Evolutionary conservation across 2,329 filamentous ascomycete genomes (phyloP).

Genomic region (Paraconiothyrium sp.): DNA sequence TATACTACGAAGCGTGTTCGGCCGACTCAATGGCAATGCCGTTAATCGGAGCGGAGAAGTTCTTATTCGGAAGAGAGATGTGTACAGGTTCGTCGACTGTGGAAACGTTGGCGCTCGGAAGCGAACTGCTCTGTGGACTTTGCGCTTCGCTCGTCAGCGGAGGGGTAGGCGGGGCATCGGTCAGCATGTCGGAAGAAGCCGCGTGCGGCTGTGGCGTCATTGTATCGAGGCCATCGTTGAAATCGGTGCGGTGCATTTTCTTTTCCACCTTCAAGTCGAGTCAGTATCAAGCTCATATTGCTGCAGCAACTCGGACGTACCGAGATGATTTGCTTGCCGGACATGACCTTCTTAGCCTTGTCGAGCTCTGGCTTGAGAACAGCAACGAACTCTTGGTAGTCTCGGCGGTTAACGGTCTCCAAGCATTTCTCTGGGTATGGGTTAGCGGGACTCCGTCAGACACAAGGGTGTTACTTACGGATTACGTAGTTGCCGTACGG

Average conservation of each 20-base stretch:
- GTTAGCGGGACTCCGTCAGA: constrained; percentile 18
- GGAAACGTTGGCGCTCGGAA: constrained; percentile 70
- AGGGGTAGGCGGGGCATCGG: constrained; percentile 60
- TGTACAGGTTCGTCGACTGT: constrained; percentile 58
- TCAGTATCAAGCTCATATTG: constrained; percentile 16
- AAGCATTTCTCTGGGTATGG: constrained; percentile 77
- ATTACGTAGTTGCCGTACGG: constrained; percentile 97
- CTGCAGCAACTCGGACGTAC: constrained; percentile 33
- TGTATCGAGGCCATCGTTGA: constrained; percentile 36
- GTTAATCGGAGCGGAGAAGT: constrained; percentile 18
- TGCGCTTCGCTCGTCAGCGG: constrained; percentile 76
- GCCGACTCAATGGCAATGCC: constrained; percentile 24
- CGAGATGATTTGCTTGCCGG: constrained; percentile 55
- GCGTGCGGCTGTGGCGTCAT: constrained; percentile 31
- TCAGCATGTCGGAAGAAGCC: constrained; percentile 17
- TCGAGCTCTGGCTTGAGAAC: constrained; percentile 56
- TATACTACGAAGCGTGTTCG: constrained; percentile 26
- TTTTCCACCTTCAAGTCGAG: constrained; percentile 52
- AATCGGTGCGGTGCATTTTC: constrained; percentile 58
- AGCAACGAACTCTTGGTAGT: constrained; percentile 55
- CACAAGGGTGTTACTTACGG: constrained; percentile 68
- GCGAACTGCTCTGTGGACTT: constrained; percentile 72
- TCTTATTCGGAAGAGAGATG: constrained; percentile 27
- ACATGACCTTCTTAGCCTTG: constrained; percentile 53
- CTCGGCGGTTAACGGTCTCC: constrained; percentile 52